A percentile compares a stretch with the other conserved stretches of the same genome.
phyloP scores from a whole-genome alignment of 352 stramenopile species.

The Pythium grandisporangium region DNA sequence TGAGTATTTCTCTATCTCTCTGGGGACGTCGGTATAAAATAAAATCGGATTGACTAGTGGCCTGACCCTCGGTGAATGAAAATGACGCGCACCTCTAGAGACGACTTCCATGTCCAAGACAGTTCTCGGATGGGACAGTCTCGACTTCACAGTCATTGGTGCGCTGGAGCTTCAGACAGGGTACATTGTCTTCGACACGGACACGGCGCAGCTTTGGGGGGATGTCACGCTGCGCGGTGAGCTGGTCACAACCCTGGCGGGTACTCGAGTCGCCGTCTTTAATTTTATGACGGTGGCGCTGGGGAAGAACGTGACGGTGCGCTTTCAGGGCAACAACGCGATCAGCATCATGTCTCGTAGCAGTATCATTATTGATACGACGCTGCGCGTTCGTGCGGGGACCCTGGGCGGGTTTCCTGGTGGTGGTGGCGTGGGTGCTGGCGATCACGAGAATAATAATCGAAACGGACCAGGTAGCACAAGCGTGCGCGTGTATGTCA shows the following conservation, averaged over 20 bases:
- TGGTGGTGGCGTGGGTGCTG: conserved; percentile 71
- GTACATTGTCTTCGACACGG: conserved; percentile 74
- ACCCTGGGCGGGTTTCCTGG: conserved; percentile 92
- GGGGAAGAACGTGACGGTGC: conserved; percentile 65
- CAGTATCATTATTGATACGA: conserved; percentile 88
- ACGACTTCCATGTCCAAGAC: conserved; percentile 3
- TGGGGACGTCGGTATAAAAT: neutral
- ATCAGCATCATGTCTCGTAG: conserved; percentile 88
- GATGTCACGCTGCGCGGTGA: conserved; percentile 50
- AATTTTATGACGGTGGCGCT: conserved; percentile 95
- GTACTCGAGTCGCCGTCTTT: conserved; percentile 91
- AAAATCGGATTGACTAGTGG: neutral
- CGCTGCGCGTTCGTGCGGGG: conserved; percentile 61
- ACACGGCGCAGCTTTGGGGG: conserved; percentile 34
- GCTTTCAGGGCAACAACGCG: conserved; percentile 79
- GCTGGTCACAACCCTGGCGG: conserved; percentile 49
- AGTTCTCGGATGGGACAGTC: conserved; percentile 45
- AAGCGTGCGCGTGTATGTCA: conserved; percentile 86
- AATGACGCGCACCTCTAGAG: neutral
- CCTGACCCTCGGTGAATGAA: too few species aligned
- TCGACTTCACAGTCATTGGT: conserved; percentile 51
- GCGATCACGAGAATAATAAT: conserved; percentile 80
- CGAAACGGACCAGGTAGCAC: conserved; percentile 90
- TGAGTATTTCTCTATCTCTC: neutral
- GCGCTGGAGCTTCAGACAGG: conserved; percentile 72